phyloP scores from a whole-genome alignment of 176 grass and related monocot genomes.

The Oropetium thomaeum region DNA sequence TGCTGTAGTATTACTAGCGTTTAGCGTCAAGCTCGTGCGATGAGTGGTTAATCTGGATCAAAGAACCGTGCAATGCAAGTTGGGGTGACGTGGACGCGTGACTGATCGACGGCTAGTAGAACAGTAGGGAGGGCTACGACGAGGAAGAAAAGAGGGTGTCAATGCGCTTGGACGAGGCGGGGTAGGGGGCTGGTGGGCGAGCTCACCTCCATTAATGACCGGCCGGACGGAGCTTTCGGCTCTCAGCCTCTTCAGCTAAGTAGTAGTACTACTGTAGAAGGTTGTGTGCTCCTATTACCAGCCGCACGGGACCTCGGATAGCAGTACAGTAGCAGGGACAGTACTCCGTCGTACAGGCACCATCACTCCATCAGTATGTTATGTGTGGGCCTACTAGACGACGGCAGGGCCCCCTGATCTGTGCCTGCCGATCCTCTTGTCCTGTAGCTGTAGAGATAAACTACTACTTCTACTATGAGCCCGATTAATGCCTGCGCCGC shows the following conservation, averaged over 20 bases:
- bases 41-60: not conserved
- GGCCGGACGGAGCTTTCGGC: too few relatives aligned
- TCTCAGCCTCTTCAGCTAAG: too few relatives aligned
- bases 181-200: not conserved
- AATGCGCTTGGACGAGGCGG: slow-evolving; percentile 22
- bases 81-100: not conserved
- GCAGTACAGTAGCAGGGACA: not conserved
- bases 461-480: too few relatives aligned
- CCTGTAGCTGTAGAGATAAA: not conserved
- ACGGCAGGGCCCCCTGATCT: not conserved
- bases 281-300: not conserved
- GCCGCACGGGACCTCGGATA: not conserved
- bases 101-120: too few relatives aligned
- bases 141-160: too few relatives aligned
- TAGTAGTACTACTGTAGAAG: not conserved
- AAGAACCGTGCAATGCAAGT: not conserved
- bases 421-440: not conserved
- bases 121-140: too few relatives aligned
- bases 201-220: not conserved
- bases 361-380: not conserved
- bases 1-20: not conserved
- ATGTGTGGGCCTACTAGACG: not conserved
- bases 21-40: not conserved
- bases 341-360: not conserved
- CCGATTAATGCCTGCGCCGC: not conserved